Evolutionary conservation across 179 eudicot species (phyloP), one percentile per base, ranked within the genome.

Genomic region (Actinidia chinensis): DNA sequence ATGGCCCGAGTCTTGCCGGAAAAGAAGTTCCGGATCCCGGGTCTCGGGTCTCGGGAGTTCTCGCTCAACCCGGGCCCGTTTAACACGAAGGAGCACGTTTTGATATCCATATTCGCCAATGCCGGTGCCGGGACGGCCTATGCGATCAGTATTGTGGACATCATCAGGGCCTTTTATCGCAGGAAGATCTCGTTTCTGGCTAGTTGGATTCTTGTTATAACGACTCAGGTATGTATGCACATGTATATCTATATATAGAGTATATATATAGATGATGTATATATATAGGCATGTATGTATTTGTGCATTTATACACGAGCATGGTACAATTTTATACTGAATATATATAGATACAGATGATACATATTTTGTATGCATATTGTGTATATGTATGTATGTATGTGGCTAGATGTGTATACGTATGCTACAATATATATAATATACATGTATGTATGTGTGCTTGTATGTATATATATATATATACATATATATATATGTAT

Each of bases 101-200:
- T 87, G 75, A 87, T 87, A 1, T 84, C 89, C 3, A 85, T 87
- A 20, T 87, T 87, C 66, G 97, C 97, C 0, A 92, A 92, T 61
- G 93, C 95, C 4, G 95, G 97, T 8, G 55, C 88, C 17, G 95
- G 95, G 0, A n/a, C 95, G 8, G 93, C 95, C 28, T 92, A 92
- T 72, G 97, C 97, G 0, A 82, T 91, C 40, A 77, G 86, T 13
- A 91, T 92, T 77, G 92, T 91, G 3, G 76, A 86, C 71, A 91
- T 92, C 15, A 84, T 91, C 6, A 88, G 79, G 80, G 95, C 82
- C 3, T 88, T 91, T 60, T 92, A 92, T 71, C 65, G 56, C 10
- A 75, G 92, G 79, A 80, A 89, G 0, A 90, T 92, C 40, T 83
- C 93, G 1, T 90, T 89, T 64, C 18, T 81, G 54, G 91, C 91